Conservation (phyloP, 192 early-diverging fungal species). For the Coemansia sp. region DNA sequence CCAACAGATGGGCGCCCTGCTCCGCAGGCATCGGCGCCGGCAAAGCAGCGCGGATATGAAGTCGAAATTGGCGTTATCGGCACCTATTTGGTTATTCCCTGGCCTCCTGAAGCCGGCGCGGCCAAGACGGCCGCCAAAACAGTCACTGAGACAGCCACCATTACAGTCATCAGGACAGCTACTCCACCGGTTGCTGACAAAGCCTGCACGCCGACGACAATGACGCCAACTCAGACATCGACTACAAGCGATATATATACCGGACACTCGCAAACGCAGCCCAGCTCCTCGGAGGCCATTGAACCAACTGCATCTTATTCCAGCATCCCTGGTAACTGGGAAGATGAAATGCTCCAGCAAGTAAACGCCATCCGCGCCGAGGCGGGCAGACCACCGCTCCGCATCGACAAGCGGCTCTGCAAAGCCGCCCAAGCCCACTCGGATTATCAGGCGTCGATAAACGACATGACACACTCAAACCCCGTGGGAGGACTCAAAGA, state of each 20-base stretch:
- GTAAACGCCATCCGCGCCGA: constrained; percentile 17
- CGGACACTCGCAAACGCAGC: not conserved
- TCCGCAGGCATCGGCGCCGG: too few relatives aligned
- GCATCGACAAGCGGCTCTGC: constrained; percentile 1
- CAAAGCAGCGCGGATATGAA: too few relatives aligned
- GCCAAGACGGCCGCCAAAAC: too few relatives aligned
- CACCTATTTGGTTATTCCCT: too few relatives aligned
- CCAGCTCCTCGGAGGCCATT: not conserved
- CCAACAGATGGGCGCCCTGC: too few relatives aligned
- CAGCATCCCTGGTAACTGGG: not conserved
- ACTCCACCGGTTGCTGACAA: not conserved
- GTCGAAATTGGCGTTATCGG: too few relatives aligned
- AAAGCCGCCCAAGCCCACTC: constrained; percentile 21
- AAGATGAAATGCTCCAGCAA: constrained; percentile 7
- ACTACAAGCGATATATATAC: not conserved
- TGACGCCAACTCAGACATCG: not conserved
- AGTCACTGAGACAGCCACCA: constrained; percentile 2
- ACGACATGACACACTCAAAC: constrained; percentile 24
- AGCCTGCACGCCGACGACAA: too few relatives aligned
- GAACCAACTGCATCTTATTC: not conserved
- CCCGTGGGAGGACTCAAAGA: not conserved
- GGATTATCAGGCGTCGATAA: constrained; percentile 10
- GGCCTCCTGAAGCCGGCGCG: too few relatives aligned
- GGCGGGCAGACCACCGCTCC: constrained; percentile 2
- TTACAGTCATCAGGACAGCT: constrained; percentile 4